Evolutionary conservation across 345 rosid species (phyloP).

Genomic region (Sisymbrium altissimum): DNA sequence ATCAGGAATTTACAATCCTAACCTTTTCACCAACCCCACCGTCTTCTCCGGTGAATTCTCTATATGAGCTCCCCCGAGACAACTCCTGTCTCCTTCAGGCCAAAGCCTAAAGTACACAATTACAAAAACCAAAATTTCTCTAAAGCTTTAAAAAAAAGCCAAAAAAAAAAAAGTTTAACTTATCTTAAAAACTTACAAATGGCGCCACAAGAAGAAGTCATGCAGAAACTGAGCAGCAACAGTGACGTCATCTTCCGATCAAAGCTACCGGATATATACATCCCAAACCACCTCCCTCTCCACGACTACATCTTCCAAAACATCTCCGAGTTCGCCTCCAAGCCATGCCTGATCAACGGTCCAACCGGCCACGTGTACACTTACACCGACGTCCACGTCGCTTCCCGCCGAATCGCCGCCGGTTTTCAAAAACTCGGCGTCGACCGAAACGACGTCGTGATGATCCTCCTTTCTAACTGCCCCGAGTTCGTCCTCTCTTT

Average conservation of each 20-base stretch:
- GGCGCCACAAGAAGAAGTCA: constrained; percentile 28
- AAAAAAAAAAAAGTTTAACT: not conserved
- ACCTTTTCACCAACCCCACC: constrained; percentile 35
- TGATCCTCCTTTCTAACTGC: constrained; percentile 67
- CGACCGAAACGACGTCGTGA: constrained; percentile 58
- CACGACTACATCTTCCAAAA: constrained; percentile 70
- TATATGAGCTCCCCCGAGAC: constrained; percentile 32
- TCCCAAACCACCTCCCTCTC: constrained; percentile 71
- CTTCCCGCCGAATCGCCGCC: constrained; percentile 54
- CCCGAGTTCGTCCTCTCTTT: constrained; percentile 75
- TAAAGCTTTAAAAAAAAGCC: not conserved
- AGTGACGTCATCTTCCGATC: constrained; percentile 64
- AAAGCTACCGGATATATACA: constrained; percentile 70
- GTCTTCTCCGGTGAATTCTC: constrained; percentile 15
- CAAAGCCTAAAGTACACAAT: constrained; percentile 20
- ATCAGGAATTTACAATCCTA: not conserved
- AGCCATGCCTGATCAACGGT: constrained; percentile 75
- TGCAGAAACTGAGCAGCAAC: constrained; percentile 6
- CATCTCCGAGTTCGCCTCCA: constrained; percentile 50
- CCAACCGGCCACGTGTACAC: constrained; percentile 55
- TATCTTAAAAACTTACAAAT: not conserved
- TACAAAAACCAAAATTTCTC: not conserved
- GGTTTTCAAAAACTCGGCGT: constrained; percentile 57
- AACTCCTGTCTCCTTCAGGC: constrained; percentile 28
- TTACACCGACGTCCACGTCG: constrained; percentile 68